These are phyloP conservation scores for Vicia sativa DNA, from an alignment of 306 rosid genomes.

Conservation along the genomic window DNA sequence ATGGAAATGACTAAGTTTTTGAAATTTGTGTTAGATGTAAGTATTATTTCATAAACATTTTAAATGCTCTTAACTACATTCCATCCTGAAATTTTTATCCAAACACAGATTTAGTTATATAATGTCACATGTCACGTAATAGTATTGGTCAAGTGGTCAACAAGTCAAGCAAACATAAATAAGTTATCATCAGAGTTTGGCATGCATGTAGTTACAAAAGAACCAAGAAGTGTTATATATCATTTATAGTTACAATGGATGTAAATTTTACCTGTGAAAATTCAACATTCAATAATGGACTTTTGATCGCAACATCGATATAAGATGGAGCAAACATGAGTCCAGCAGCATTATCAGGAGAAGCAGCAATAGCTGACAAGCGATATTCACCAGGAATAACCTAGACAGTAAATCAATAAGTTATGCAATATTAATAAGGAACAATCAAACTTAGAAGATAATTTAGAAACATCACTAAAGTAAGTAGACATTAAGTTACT, in stretches of 20 bases:
- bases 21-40: neutral
- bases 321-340: constrained; percentile 81
- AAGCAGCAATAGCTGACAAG: constrained; percentile 80
- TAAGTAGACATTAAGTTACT: constrained; percentile 24
- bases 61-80: constrained; percentile 21
- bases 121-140: constrained; percentile 23
- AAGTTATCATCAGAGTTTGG: constrained; percentile 29
- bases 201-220: constrained; percentile 20
- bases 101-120: neutral
- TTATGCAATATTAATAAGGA: constrained; percentile 20
- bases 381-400: constrained; percentile 94
- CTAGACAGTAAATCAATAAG: constrained; percentile 48
- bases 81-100: constrained; percentile 1
- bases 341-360: constrained; percentile 79
- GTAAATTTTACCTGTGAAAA: constrained; percentile 79
- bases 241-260: constrained; percentile 19
- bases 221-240: constrained; percentile 9
- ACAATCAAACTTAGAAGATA: constrained; percentile 29
- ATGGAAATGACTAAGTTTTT: neutral
- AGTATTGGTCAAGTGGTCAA: constrained; percentile 10
- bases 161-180: constrained; percentile 15
- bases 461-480: constrained; percentile 18
- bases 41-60: constrained; percentile 9
- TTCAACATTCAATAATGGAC: constrained; percentile 74
- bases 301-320: constrained; percentile 72